Conservation (phyloP, 495 filamentous ascomycete species). For the Annulohypoxylon maeteangense region DNA sequence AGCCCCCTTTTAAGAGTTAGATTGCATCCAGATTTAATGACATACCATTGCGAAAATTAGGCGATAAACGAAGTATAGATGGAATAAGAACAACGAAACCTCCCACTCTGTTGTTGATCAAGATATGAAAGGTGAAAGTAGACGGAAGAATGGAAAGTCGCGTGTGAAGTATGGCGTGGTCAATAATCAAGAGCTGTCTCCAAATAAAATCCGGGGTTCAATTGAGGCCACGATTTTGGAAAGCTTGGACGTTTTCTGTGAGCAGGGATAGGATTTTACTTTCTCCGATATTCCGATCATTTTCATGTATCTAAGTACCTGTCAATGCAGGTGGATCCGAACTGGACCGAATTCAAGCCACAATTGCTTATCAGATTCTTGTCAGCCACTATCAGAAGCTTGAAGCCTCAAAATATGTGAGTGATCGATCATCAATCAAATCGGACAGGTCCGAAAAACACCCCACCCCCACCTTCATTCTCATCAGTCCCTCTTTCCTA, state of each 20-base stretch:
- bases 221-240: conserved; percentile 54
- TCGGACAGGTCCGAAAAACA: conserved; percentile 31
- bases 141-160: conserved; percentile 34
- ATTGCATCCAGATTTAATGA: neutral
- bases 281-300: conserved; percentile 37
- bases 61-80: conserved; percentile 3
- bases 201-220: conserved; percentile 42
- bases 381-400: neutral
- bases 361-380: neutral
- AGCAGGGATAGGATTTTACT: conserved; percentile 11
- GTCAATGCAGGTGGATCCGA: neutral
- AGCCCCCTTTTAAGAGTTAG: conserved; percentile 4
- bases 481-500: neutral
- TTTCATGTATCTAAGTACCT: neutral
- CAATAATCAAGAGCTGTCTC: conserved; percentile 18
- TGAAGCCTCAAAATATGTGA: conserved; percentile 17
- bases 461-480: neutral
- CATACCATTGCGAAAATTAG: conserved; percentile 36
- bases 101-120: conserved; percentile 5
- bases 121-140: conserved; percentile 25
- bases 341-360: neutral
- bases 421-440: neutral
- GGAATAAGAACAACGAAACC: neutral
- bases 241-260: conserved; percentile 22
- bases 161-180: conserved; percentile 27